Evolutionary conservation across 1,284 basidiomycete species (phyloP).

Genomic region (Ganoderma lingzhi): DNA sequence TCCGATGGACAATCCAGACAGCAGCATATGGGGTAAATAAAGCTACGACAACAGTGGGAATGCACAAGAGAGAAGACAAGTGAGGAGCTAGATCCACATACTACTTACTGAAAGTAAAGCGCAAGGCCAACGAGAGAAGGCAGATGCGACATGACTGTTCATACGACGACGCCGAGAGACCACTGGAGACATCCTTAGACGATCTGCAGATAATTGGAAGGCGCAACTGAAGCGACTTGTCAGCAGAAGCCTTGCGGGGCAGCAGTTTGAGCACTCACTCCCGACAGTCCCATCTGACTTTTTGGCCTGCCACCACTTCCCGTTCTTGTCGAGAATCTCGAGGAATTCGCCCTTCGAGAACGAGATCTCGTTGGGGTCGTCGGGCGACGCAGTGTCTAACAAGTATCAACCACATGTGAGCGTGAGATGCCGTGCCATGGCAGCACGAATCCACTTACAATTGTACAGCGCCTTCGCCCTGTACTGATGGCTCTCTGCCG

Average conservation of each 20-base stretch:
- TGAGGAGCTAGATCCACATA: constrained; percentile 21
- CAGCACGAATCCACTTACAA: constrained; percentile 58
- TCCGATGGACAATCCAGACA: constrained; percentile 24
- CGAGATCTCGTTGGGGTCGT: constrained; percentile 97
- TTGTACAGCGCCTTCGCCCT: constrained; percentile 90
- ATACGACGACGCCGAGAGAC: constrained; percentile 23
- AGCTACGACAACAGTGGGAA: constrained; percentile 31
- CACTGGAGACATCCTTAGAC: constrained; percentile 48
- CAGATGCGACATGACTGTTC: constrained; percentile 33
- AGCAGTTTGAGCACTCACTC: constrained; percentile 58
- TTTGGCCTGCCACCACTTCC: constrained; percentile 96
- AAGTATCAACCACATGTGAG: constrained; percentile 12
- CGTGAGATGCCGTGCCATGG: constrained; percentile 9
- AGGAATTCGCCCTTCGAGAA: constrained; percentile 95
- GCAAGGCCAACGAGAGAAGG: constrained; percentile 20
- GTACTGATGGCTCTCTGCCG: constrained; percentile 60
- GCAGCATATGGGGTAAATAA: constrained; percentile 29
- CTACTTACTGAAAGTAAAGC: constrained; percentile 12
- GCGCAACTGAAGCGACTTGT: constrained; percentile 63
- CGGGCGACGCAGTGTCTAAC: constrained; percentile 87
- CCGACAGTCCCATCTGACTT: constrained; percentile 86
- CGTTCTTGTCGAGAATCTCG: constrained; percentile 93
- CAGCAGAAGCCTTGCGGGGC: constrained; percentile 21
- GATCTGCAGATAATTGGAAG: constrained; percentile 84
- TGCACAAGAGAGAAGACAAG: constrained; percentile 13